Evolutionary conservation across 768 basidiomycete genomes (phyloP).

Genomic region (Phylloporus sp.): DNA sequence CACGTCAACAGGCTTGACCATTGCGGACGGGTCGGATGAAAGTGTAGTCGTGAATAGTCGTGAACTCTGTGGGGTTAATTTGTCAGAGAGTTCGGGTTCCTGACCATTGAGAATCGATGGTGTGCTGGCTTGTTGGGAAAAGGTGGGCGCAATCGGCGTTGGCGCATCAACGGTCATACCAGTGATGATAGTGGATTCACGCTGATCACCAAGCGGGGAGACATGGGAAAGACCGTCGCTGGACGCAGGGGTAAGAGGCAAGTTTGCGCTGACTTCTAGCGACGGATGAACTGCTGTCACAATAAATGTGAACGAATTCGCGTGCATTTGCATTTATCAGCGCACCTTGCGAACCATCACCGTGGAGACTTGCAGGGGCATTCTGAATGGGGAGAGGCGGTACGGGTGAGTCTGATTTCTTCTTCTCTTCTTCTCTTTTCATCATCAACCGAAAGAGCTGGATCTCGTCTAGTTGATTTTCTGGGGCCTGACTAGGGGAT

Average conservation of each 20-base stretch:
- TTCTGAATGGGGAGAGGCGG: conserved; percentile 9
- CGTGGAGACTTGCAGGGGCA: conserved; percentile 4
- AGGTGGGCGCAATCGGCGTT: conserved; percentile 8
- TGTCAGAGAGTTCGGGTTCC: conserved; percentile 19
- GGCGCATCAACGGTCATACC: conserved; percentile 2
- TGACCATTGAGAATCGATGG: conserved; percentile 5
- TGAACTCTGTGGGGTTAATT: conserved; percentile 26
- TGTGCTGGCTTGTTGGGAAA: conserved; percentile 10
- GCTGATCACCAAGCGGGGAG: conserved; percentile 15
- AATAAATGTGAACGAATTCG: conserved; percentile 11
- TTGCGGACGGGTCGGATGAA: conserved; percentile 16
- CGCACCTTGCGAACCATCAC: conserved; percentile 20
- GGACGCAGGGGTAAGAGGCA: conserved; percentile 1
- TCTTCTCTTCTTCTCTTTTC: conserved; percentile 65
- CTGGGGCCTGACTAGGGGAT: conserved; percentile 14
- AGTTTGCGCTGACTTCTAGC: conserved; percentile 7
- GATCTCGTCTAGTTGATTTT: conserved; percentile 68
- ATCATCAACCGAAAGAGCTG: conserved; percentile 80
- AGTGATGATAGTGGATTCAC: neutral
- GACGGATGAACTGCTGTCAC: conserved; percentile 7
- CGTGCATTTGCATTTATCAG: neutral
- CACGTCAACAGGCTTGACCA: conserved; percentile 34
- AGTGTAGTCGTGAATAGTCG: conserved; percentile 35
- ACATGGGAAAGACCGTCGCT: conserved; percentile 12
- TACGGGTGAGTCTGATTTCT: conserved; percentile 28